phyloP scores from a whole-genome alignment of 2,329 filamentous ascomycete genomes.

The Diaporthe sp. region DNA sequence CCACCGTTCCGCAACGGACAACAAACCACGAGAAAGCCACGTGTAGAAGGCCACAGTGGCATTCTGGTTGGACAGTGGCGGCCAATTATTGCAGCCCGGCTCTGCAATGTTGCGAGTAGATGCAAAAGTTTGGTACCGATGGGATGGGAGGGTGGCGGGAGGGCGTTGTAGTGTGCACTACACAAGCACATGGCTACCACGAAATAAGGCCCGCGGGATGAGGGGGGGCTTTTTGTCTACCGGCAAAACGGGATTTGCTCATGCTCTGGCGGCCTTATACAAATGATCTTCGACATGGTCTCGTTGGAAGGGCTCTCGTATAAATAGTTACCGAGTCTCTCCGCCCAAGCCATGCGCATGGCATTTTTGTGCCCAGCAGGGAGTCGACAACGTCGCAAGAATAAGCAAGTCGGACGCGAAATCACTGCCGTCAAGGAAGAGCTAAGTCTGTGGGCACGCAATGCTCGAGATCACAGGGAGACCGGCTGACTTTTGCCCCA shows the following conservation, averaged over 20 bases:
- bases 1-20: slow-evolving; percentile 28
- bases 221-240: slow-evolving; percentile 7
- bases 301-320: slow-evolving; percentile 6
- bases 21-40: slow-evolving; percentile 42
- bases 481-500: slow-evolving; percentile 25
- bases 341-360: slow-evolving; percentile 7
- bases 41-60: slow-evolving; percentile 22
- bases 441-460: background rate
- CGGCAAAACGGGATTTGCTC: slow-evolving; percentile 11
- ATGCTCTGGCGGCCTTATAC: slow-evolving; percentile 3
- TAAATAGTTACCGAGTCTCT: slow-evolving; percentile 27
- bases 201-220: slow-evolving; percentile 18
- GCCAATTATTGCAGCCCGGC: slow-evolving; percentile 44
- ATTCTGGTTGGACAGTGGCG: slow-evolving; percentile 46
- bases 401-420: background rate
- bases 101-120: slow-evolving; percentile 37
- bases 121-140: slow-evolving; percentile 34
- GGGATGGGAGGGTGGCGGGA: slow-evolving; percentile 35
- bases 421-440: background rate
- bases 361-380: background rate
- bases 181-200: slow-evolving; percentile 32
- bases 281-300: slow-evolving; percentile 18
- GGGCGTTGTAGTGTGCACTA: slow-evolving; percentile 34
- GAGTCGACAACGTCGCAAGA: slow-evolving; percentile 16
- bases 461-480: background rate